Evolutionary conservation across 2,329 filamentous ascomycete species (phyloP), one percentile per base, ranked within the genome.

Genomic region (Waltergamsia citrina): DNA sequence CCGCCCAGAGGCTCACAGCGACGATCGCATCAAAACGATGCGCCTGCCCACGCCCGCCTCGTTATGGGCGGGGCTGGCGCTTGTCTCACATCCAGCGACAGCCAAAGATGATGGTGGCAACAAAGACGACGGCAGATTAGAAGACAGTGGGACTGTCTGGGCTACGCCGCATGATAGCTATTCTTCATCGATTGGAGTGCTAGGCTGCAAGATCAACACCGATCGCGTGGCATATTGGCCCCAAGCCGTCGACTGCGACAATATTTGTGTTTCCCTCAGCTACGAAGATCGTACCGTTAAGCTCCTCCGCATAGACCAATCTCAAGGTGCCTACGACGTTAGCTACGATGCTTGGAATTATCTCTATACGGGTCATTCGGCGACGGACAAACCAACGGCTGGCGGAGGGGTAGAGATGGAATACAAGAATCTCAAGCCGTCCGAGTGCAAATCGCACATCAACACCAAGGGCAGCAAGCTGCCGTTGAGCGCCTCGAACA

Each of bases 151-250:
- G n/a, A 49, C 50, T 8, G 48, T 56, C 16, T 53, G 49, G 46
- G 56, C 40, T 4, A 77, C 72, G 3, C 73, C 73, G 12, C 73
- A 78, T 52, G 68, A 69, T 40, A 61, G 58, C 43, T 78, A 65
- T 57, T 72, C 69, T 1, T 74, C 69, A 3, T 75, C 71, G 0
- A 53, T 75, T 37, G 73, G 73, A 24, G 72, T 76, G 1, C 58
- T 70, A n/a, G 73, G 73, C 21, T 78, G 73, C 63, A 71, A 74
- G 47, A 62, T 78, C 49, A 53, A 78, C 53, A 74, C 67, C 24
- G 64, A 78, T 53, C 69, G 72, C 38, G 60, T 77, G 36, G 73
- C 73, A 17, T 78, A 78, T 59, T 78, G 71, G 70, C 74, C 74
- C 4, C 46, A 46, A n/a, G 50, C 62, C 4, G 57, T 73, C 37